Evolutionary conservation across 768 basidiomycete species (phyloP).

Genomic region (Lepiota brunneoincarnata): DNA sequence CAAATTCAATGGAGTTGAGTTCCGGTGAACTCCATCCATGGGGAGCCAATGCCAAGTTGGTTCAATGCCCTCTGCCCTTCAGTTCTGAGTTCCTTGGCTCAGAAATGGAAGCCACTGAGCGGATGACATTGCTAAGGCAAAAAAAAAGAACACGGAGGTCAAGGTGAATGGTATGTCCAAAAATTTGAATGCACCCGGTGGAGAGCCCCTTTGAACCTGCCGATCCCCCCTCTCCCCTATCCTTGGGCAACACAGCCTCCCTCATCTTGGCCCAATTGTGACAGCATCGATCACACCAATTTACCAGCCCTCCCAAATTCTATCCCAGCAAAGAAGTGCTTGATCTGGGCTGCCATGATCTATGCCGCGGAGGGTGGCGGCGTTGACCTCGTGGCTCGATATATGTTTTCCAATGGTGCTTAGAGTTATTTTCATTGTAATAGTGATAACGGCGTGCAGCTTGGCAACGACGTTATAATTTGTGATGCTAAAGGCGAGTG

Average conservation of each 20-base stretch:
- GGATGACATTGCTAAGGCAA: neutral
- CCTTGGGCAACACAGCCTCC: neutral
- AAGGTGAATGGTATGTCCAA: slow-evolving; percentile 20
- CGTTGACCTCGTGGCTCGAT: neutral
- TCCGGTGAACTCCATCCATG: no score
- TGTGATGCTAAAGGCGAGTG: neutral
- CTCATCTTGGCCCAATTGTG: neutral
- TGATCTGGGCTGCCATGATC: neutral
- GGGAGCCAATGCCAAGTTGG: no score
- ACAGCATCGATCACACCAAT: neutral
- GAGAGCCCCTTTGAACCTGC: no score
- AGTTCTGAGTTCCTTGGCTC: no score
- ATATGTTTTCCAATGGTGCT: neutral
- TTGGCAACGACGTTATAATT: neutral
- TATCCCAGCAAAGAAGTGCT: slow-evolving; percentile 16
- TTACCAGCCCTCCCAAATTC: slow-evolving; percentile 16
- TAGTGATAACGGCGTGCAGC: neutral
- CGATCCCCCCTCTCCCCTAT: slow-evolving; percentile 16
- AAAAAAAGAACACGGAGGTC: slow-evolving; percentile 10
- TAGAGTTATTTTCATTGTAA: neutral
- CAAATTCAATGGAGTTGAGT: no score
- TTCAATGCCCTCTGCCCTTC: no score
- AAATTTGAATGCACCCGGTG: neutral
- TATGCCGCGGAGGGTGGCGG: neutral
- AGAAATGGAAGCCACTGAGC: no score